These are phyloP conservation scores for Brettanomyces nanus DNA, from an alignment of 805 yeast genomes.

Conservation along the genomic window DNA sequence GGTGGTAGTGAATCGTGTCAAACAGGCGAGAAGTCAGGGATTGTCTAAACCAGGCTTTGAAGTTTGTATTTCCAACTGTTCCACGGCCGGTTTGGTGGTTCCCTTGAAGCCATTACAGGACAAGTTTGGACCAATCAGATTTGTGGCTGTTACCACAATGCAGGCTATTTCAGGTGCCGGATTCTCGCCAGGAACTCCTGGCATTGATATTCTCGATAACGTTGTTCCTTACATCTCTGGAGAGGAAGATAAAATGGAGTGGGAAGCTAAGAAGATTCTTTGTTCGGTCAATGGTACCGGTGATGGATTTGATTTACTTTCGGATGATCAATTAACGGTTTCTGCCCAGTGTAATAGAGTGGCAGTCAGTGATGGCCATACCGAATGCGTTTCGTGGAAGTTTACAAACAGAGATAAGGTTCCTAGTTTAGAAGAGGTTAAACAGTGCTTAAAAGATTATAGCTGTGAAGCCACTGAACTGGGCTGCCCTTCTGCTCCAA, in stretches of 20 bases:
- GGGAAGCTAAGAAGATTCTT: slow-evolving; percentile 94
- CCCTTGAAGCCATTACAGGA: slow-evolving; percentile 93
- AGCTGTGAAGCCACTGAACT: slow-evolving; percentile 73
- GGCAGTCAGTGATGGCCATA: slow-evolving; percentile 96
- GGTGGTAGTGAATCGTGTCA: slow-evolving; percentile 52
- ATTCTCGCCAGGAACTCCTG: slow-evolving; percentile 94
- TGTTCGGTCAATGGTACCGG: slow-evolving; percentile 52
- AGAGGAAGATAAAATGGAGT: slow-evolving; percentile 96
- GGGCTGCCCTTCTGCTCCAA: slow-evolving; percentile 89
- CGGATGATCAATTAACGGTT: slow-evolving; percentile 69
- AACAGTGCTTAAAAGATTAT: slow-evolving; percentile 60
- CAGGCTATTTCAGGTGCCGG: slow-evolving; percentile 99
- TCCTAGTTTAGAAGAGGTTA: slow-evolving; percentile 77
- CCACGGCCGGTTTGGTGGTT: slow-evolving; percentile 96
- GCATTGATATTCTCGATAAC: slow-evolving; percentile 91
- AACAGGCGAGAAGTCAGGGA: slow-evolving; percentile 46
- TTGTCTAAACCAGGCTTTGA: slow-evolving; percentile 68
- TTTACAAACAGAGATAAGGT: slow-evolving; percentile 69
- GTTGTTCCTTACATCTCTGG: slow-evolving; percentile 92
- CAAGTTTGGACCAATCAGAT: slow-evolving; percentile 81
- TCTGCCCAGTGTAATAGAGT: slow-evolving; percentile 97
- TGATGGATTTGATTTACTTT: slow-evolving; percentile 46
- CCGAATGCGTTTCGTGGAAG: slow-evolving; percentile 84
- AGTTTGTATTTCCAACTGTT: slow-evolving; percentile 94
- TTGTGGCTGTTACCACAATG: slow-evolving; percentile 81